Conservation (phyloP, 345 rosid species). For the Murraya koenigii region DNA sequence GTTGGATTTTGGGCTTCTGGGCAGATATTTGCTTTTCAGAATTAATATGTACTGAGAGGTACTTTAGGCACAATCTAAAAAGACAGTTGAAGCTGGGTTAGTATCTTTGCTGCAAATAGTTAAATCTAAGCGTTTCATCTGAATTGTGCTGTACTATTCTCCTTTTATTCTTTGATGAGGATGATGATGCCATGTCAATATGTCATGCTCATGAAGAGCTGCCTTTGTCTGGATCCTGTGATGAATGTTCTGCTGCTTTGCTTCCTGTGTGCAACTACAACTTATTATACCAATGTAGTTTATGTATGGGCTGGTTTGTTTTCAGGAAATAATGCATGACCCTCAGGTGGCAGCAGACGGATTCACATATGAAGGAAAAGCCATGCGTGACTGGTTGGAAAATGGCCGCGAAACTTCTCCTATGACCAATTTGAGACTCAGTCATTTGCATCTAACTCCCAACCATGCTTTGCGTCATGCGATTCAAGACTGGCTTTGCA, state of each 20-base stretch:
- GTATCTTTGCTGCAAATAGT: not conserved
- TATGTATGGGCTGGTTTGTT: slow-evolving; percentile 4
- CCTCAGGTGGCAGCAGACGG: slow-evolving; percentile 82
- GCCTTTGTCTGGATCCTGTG: not conserved
- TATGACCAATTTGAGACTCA: slow-evolving; percentile 66
- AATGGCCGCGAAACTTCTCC: slow-evolving; percentile 64
- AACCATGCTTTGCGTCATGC: slow-evolving; percentile 59
- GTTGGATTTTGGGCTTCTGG: not conserved
- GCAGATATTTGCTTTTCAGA: not conserved
- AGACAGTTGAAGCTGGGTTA: not conserved
- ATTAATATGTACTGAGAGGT: too few species aligned
- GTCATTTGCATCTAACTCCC: slow-evolving; percentile 55
- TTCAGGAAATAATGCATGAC: slow-evolving; percentile 78
- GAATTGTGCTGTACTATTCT: not conserved
- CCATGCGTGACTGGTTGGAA: slow-evolving; percentile 56
- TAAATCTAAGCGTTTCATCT: not conserved
- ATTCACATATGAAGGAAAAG: slow-evolving; percentile 69
- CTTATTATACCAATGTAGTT: not conserved
- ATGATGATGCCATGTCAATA: not conserved
- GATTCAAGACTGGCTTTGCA: slow-evolving; percentile 81
- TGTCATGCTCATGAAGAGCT: not conserved
- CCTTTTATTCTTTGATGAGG: not conserved
- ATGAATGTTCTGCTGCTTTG: not conserved
- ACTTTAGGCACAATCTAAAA: not conserved
- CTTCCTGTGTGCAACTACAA: not conserved